Percentiles rank a stretch among this genome's conserved stretches.
Evolutionary conservation across 331 rosid species (phyloP).

Genomic region (Quercus tomentella): DNA sequence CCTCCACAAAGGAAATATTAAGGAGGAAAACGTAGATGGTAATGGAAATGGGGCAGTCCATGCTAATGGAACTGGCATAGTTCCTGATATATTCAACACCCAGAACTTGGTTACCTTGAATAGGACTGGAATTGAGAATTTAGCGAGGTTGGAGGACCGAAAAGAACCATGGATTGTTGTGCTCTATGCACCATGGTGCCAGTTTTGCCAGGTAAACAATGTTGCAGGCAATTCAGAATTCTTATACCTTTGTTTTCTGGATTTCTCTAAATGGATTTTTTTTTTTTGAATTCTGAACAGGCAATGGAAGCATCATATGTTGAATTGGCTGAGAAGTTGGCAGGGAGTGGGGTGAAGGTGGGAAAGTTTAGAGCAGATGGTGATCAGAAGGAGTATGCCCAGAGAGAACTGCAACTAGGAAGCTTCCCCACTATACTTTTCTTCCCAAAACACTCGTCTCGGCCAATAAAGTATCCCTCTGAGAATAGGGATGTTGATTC

Average conservation of each 20-base stretch:
- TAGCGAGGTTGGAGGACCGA: constrained; percentile 60
- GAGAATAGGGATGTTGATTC: constrained; percentile 96
- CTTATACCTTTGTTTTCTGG: not conserved
- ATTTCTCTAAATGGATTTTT: not conserved
- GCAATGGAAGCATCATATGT: constrained; percentile 83
- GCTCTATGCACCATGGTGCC: constrained; percentile 99
- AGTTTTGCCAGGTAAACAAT: constrained; percentile 49
- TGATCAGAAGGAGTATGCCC: constrained; percentile 79
- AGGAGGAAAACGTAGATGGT: constrained; percentile 54
- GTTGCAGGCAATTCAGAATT: not conserved
- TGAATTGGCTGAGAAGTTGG: constrained; percentile 75
- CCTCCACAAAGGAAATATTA: constrained; percentile 93
- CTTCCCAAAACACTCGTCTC: constrained; percentile 84
- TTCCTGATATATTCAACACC: constrained; percentile 59
- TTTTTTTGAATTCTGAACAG: constrained; percentile 30
- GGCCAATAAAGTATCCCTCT: constrained; percentile 77
- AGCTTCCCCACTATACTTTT: constrained; percentile 89
- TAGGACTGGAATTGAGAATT: constrained; percentile 81
- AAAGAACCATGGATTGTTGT: constrained; percentile 90
- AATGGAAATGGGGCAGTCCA: constrained; percentile 43
- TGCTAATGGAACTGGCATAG: constrained; percentile 32
- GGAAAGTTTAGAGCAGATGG: constrained; percentile 97
- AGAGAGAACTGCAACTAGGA: constrained; percentile 63
- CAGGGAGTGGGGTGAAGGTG: constrained; percentile 79
- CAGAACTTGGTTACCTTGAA: constrained; percentile 61